Evolutionary conservation across 768 basidiomycete species (phyloP), one percentile per base, ranked within the genome.

Genomic region (Termitomyces sp.): DNA sequence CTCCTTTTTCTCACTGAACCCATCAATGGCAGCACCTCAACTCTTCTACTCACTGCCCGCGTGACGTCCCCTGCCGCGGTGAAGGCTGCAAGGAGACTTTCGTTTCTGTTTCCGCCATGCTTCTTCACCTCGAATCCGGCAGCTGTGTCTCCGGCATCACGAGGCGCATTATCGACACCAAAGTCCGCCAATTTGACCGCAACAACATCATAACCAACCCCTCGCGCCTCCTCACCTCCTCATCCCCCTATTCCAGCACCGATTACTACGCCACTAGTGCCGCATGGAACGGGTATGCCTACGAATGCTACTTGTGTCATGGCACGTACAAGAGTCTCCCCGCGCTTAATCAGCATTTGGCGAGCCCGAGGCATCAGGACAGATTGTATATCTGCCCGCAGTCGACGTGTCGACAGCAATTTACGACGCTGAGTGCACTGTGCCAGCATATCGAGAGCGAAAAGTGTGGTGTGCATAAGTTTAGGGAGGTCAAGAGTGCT

Each of bases 281-380:
- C 11, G 66, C 81, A 1, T 83, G 76, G 75, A 84, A 84, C 58
- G 80, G 78, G 0, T 5, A 0, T 6, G 72, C 62, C 6, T 90
- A 76, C 67, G 86, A 90, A 69, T 90, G 88, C 69, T 82, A 82
- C 65, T 69, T 90, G 27, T 89, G 88, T 67, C 77, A 83, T 67
- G 58, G 54, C 22, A 62, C 52, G 13, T 85, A 78, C 63, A 31
- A 63, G 52, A 64, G 72, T 0, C 76, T 88, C 13, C 12, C 16
- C 0, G 72, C 69, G 7, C 76, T 90, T 52, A 87, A 90, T 64
- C 74, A 79, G 61, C 89, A 90, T 65, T 75, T 89, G 46, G 74
- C 76, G 52, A 88, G 88, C 69, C 84, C 88, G 2, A 72, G 65
- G 3, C 88, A 89, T 65, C 69, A 78, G 61, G 74, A 78, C 1